A percentile compares a stretch with the other conserved stretches of the same genome.
Conservation (phyloP, 2,329 filamentous ascomycete genomes). For the Scopulariopsis brevicaulis region DNA sequence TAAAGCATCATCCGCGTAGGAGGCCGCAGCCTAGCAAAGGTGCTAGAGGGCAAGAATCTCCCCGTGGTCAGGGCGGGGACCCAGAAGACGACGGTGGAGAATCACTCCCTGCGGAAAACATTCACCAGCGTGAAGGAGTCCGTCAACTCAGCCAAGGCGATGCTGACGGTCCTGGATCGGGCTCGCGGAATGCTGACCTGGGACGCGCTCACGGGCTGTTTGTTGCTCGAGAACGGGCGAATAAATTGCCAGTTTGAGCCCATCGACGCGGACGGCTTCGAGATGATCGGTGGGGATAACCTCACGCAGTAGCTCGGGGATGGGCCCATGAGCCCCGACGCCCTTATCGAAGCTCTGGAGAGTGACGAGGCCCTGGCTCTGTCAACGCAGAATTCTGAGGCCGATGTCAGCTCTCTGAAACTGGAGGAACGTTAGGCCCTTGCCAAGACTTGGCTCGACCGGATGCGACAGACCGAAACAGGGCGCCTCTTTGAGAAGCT, state of each 20-base stretch:
- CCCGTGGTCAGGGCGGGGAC: slow-evolving; percentile 28
- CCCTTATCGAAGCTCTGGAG: neutral
- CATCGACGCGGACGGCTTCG: neutral
- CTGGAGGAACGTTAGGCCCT: neutral
- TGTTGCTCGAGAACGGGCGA: neutral
- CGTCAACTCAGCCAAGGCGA: neutral
- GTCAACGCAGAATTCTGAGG: neutral
- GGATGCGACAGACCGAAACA: slow-evolving; percentile 38
- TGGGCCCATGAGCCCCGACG: neutral
- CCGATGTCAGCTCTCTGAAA: neutral
- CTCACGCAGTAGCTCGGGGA: neutral
- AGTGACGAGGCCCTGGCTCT: neutral
- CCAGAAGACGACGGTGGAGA: slow-evolving; percentile 6
- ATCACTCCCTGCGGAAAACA: neutral
- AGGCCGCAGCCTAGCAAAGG: slow-evolving; percentile 29
- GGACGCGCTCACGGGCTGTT: neutral
- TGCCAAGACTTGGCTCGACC: neutral
- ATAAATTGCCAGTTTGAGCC: neutral
- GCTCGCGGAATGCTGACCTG: slow-evolving; percentile 25
- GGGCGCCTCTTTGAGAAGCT: slow-evolving; percentile 24
- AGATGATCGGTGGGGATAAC: neutral
- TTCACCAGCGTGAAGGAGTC: neutral
- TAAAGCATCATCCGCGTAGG: slow-evolving; percentile 50
- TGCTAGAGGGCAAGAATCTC: neutral
- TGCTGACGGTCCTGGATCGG: neutral